Conservation (phyloP, 352 stramenopile genomes). For the Phytophthora ohioensis region DNA sequence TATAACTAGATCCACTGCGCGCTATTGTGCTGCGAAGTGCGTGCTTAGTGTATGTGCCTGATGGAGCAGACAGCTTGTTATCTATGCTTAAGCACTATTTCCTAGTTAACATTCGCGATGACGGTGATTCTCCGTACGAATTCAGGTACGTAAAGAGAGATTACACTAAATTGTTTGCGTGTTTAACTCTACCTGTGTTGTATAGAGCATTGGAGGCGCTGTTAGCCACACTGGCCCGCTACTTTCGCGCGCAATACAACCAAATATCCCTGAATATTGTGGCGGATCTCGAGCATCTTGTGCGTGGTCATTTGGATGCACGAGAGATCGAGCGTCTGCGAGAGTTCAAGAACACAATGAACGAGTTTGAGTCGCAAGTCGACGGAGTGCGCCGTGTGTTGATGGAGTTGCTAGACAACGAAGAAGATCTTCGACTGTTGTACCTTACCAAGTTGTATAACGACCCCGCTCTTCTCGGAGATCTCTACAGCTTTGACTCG, state of each 20-base stretch:
- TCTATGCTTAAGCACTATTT: slow-evolving; percentile 65
- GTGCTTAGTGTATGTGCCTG: slow-evolving; percentile 54
- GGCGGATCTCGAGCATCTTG: slow-evolving; percentile 52
- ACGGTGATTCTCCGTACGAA: slow-evolving; percentile 56
- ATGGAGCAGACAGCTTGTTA: slow-evolving; percentile 55
- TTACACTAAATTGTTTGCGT: neutral
- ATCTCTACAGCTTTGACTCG: slow-evolving; percentile 67
- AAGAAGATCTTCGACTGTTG: slow-evolving; percentile 60
- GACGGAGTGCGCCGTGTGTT: slow-evolving; percentile 57
- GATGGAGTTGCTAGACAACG: slow-evolving; percentile 69
- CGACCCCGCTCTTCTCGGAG: slow-evolving; percentile 47
- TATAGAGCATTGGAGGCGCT: slow-evolving; percentile 46
- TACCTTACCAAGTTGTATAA: slow-evolving; percentile 67
- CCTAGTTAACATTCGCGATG: slow-evolving; percentile 44
- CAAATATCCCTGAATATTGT: slow-evolving; percentile 45
- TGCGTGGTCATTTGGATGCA: slow-evolving; percentile 45
- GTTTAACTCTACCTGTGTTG: neutral
- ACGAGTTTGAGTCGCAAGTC: slow-evolving; percentile 69
- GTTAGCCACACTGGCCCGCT: slow-evolving; percentile 49
- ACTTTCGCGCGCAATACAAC: slow-evolving; percentile 53
- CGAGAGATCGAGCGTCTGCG: slow-evolving; percentile 59
- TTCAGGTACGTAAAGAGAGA: slow-evolving; percentile 48
- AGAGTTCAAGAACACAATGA: slow-evolving; percentile 67
- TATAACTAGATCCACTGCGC: slow-evolving; percentile 52
- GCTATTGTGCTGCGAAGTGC: slow-evolving; percentile 61